Evolutionary conservation across 129 eudicot genomes (phyloP).

Genomic region (Arctium minus): DNA sequence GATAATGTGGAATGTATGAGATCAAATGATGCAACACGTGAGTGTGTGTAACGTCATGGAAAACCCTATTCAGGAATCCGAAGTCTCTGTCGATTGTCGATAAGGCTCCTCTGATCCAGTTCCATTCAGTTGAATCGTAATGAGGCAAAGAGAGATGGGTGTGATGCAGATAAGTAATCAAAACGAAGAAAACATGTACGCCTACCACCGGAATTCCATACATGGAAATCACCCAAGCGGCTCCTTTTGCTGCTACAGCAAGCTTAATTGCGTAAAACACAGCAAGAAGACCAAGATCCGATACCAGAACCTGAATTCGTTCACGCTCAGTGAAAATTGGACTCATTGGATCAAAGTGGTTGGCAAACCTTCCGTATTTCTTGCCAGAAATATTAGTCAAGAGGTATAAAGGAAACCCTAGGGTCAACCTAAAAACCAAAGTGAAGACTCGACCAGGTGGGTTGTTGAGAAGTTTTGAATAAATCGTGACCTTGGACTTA

Average conservation of each 20-base stretch:
- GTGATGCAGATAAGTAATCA: constrained; percentile 40
- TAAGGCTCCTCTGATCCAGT: constrained; percentile 26
- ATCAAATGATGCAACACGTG: constrained; percentile 41
- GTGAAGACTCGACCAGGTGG: too few relatives aligned
- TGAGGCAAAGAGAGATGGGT: constrained; percentile 40
- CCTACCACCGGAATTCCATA: constrained; percentile 34
- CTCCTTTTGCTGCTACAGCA: constrained; percentile 31
- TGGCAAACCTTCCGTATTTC: constrained; percentile 38
- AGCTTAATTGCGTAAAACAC: constrained; percentile 23
- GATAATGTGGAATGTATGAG: constrained; percentile 46
- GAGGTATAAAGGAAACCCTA: too few relatives aligned
- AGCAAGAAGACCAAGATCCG: constrained; percentile 35
- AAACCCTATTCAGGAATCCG: constrained; percentile 35
- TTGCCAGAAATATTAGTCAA: constrained; percentile 31
- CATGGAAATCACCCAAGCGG: constrained; percentile 29
- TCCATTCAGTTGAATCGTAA: constrained; percentile 43
- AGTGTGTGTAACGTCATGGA: constrained; percentile 41
- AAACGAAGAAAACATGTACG: constrained; percentile 27
- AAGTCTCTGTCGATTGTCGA: constrained; percentile 39
- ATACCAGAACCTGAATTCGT: constrained; percentile 28
- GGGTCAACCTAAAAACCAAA: too few relatives aligned
- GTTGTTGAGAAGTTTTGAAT: too few relatives aligned
- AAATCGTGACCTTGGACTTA: too few relatives aligned
- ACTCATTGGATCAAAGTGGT: constrained; percentile 33
- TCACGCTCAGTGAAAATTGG: constrained; percentile 20